A percentile compares a stretch with the other conserved stretches of the same genome.
phyloP scores from a whole-genome alignment of 305 asterid species.

The Solanum hybrid region DNA sequence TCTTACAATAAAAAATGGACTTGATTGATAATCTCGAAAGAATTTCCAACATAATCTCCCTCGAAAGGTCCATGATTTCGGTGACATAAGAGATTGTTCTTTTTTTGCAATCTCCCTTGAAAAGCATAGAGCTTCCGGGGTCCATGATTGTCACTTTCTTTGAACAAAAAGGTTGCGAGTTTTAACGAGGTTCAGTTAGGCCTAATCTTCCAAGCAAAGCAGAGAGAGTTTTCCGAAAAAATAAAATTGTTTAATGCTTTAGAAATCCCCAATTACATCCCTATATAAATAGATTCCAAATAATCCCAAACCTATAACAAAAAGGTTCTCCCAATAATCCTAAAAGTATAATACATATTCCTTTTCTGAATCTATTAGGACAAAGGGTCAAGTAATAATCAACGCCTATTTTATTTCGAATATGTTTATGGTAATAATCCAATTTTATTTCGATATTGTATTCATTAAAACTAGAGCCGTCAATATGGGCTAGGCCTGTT shows the following conservation, averaged over 20 bases:
- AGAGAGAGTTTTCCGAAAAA: too few species aligned
- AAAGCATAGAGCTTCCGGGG: neutral
- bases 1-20: neutral
- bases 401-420: neutral
- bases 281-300: neutral
- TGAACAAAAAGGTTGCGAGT: too few species aligned
- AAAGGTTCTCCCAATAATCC: neutral
- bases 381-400: neutral
- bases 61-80: neutral
- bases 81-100: neutral
- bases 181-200: neutral
- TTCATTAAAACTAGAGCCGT: neutral
- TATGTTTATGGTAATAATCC: neutral
- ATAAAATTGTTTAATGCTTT: too few species aligned
- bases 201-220: neutral
- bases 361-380: neutral
- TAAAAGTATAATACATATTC: neutral
- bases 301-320: neutral
- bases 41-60: neutral
- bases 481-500: too few species aligned
- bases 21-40: neutral
- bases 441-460: too few species aligned
- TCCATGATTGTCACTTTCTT: neutral
- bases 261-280: too few species aligned
- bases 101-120: neutral